These are phyloP conservation scores for Penicillium sp. DNA, from an alignment of 2,329 filamentous ascomycete species.

Conservation along the genomic window DNA sequence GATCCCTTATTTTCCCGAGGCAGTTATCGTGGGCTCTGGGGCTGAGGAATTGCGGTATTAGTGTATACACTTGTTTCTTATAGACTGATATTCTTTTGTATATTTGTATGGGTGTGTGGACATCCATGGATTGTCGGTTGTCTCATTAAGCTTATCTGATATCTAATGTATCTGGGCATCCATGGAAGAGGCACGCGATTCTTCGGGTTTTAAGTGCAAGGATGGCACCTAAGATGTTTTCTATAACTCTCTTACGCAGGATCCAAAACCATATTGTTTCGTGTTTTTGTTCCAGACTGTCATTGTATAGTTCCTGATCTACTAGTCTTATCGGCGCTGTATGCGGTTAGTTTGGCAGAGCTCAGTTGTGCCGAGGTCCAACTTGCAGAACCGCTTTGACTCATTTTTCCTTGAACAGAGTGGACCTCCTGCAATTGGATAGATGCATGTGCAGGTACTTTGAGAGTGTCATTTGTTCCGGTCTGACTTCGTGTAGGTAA, in stretches of 20 bases:
- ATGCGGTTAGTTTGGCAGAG: constrained; percentile 11
- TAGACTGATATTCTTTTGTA: not conserved
- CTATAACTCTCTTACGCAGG: not conserved
- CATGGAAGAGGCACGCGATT: not conserved
- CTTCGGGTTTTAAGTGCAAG: not conserved
- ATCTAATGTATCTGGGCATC: not conserved
- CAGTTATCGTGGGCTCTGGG: constrained; percentile 24
- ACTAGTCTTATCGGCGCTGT: not conserved
- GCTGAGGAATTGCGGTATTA: not conserved
- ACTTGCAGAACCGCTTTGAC: constrained; percentile 15
- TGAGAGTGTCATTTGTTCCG: constrained; percentile 10
- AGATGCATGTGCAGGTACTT: not conserved
- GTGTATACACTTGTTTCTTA: not conserved
- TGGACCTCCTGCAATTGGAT: constrained; percentile 5
- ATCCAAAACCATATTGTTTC: not conserved
- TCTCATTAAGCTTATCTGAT: not conserved
- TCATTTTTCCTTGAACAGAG: constrained; percentile 14
- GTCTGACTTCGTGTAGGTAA: constrained; percentile 14
- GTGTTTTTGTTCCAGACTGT: not conserved
- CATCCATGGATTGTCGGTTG: not conserved
- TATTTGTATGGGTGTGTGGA: not conserved
- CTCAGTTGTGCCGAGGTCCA: constrained; percentile 23
- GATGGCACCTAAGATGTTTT: not conserved
- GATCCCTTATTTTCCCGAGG: constrained; percentile 31
- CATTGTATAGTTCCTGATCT: not conserved